Evolutionary conservation across 73 alveolate genomes (phyloP).

Genomic region (Symbiodinium natans): DNA sequence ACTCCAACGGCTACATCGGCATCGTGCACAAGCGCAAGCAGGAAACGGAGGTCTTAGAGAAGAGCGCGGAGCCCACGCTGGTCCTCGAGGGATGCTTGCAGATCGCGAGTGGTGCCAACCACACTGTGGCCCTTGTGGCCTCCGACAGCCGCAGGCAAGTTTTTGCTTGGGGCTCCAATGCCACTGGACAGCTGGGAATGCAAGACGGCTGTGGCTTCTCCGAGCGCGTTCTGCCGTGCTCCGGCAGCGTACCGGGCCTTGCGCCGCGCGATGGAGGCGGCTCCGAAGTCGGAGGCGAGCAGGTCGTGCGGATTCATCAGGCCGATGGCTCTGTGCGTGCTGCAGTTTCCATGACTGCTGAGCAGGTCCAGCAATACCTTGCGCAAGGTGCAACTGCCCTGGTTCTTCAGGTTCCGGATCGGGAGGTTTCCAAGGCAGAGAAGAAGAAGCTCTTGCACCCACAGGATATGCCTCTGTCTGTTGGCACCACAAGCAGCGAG

Average conservation of each 20-base stretch:
- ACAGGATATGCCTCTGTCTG: slow-evolving; percentile 14
- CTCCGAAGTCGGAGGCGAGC: slow-evolving; percentile 46
- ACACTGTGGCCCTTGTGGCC: slow-evolving; percentile 43
- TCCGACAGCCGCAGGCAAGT: neutral
- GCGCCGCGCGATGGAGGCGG: slow-evolving; percentile 22
- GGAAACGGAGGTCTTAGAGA: slow-evolving; percentile 28
- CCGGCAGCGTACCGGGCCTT: slow-evolving; percentile 34
- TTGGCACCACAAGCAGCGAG: neutral
- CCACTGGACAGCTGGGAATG: slow-evolving; percentile 73
- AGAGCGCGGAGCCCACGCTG: slow-evolving; percentile 18
- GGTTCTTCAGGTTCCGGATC: slow-evolving; percentile 49
- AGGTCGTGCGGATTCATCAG: slow-evolving; percentile 19
- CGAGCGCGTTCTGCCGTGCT: neutral
- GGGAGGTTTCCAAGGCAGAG: slow-evolving; percentile 83
- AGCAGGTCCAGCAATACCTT: slow-evolving; percentile 34
- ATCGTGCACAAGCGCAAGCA: slow-evolving; percentile 73
- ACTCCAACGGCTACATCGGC: slow-evolving; percentile 71
- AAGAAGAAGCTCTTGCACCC: slow-evolving; percentile 53
- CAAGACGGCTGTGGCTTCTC: slow-evolving; percentile 38
- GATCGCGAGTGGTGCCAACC: slow-evolving; percentile 74
- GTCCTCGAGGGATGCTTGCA: slow-evolving; percentile 22
- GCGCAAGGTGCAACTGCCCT: slow-evolving; percentile 44
- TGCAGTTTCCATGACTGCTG: slow-evolving; percentile 28
- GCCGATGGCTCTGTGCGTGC: neutral
- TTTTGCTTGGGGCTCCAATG: slow-evolving; percentile 63